A percentile compares a stretch with the other conserved stretches of the same genome.
Evolutionary conservation across 1,284 basidiomycete species (phyloP).

Genomic region (Sparassis latifolia): DNA sequence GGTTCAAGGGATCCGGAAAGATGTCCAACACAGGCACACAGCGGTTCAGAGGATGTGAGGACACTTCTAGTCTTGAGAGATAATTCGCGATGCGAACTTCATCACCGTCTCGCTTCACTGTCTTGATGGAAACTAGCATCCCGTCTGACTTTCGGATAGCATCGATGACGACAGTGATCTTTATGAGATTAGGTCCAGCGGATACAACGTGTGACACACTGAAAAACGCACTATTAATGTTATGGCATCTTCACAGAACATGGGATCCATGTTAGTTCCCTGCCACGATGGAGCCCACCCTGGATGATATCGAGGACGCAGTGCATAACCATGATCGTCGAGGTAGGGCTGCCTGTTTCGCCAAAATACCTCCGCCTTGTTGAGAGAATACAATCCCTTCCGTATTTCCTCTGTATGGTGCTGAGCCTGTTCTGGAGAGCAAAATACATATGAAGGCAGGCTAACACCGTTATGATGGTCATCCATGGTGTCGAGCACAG

Average conservation of each 20-base stretch:
- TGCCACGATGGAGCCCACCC: conserved; percentile 10
- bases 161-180: conserved; percentile 17
- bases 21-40: conserved; percentile 27
- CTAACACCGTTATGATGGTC: too few relatives aligned
- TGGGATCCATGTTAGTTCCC: conserved; percentile 3
- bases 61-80: conserved; percentile 8
- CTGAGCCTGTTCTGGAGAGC: not conserved
- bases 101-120: conserved; percentile 7
- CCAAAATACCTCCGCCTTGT: not conserved
- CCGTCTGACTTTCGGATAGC: conserved; percentile 21
- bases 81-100: conserved; percentile 18
- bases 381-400: not conserved
- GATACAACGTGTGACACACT: not conserved
- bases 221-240: conserved; percentile 1
- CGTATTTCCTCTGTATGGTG: not conserved
- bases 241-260: conserved; percentile 8
- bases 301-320: conserved; percentile 7
- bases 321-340: conserved; percentile 4
- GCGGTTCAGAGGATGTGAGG: conserved; percentile 23
- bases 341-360: conserved; percentile 2
- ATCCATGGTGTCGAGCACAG: too few relatives aligned
- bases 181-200: not conserved
- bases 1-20: conserved; percentile 14
- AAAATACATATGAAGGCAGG: not conserved
- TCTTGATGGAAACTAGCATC: conserved; percentile 21